Conservation (phyloP, 805 yeast species). For the Lachancea lanzarotensis region DNA sequence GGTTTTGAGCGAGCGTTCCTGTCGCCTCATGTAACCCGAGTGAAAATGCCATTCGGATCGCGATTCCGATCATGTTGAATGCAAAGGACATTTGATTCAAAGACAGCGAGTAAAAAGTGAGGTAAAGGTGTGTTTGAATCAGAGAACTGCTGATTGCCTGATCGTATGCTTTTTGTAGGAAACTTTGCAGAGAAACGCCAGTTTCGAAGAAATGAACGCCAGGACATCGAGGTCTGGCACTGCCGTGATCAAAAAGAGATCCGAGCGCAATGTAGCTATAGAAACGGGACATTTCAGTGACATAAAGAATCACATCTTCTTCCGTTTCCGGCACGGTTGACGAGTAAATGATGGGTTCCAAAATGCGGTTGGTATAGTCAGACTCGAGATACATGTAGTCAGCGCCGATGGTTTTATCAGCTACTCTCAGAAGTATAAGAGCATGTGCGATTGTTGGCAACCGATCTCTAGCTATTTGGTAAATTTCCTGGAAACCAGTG, state of each 20-base stretch:
- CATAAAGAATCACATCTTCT: slow-evolving; percentile 6
- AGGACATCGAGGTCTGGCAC: slow-evolving; percentile 7
- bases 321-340: not conserved
- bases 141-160: slow-evolving; percentile 10
- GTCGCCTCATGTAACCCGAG: slow-evolving; percentile 14
- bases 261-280: slow-evolving; percentile 15
- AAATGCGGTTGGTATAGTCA: slow-evolving; percentile 7
- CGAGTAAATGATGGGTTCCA: slow-evolving; percentile 9
- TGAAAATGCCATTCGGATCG: slow-evolving; percentile 14
- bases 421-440: slow-evolving; percentile 11
- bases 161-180: slow-evolving; percentile 12
- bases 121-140: slow-evolving; percentile 14
- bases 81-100: slow-evolving; percentile 14
- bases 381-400: slow-evolving; percentile 18
- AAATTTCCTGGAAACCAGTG: not conserved
- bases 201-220: slow-evolving; percentile 13
- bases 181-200: slow-evolving; percentile 12
- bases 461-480: not conserved
- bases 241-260: slow-evolving; percentile 12
- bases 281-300: slow-evolving; percentile 15
- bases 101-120: slow-evolving; percentile 16
- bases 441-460: slow-evolving; percentile 14
- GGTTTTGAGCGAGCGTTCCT: slow-evolving; percentile 8
- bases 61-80: slow-evolving; percentile 14
- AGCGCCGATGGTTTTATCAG: slow-evolving; percentile 13